Evolutionary conservation across 2,329 filamentous ascomycete genomes (phyloP).

Genomic region (Trichoderma sp.): DNA sequence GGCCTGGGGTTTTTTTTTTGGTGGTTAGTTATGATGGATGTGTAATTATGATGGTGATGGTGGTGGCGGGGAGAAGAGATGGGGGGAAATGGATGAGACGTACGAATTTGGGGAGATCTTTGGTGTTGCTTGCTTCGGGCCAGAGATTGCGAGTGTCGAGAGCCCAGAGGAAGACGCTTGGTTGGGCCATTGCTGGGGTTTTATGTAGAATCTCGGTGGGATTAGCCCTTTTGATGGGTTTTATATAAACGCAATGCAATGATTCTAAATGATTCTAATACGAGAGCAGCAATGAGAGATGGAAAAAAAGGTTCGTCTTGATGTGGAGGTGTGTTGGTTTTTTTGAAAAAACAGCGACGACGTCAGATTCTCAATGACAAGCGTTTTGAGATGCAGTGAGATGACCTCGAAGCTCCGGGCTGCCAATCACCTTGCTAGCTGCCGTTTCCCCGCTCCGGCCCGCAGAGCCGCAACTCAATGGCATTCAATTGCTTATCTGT

Average conservation of each 20-base stretch:
- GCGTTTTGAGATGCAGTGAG: not conserved
- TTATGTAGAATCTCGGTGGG: not conserved
- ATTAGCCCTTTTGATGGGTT: not conserved
- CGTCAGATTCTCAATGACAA: not conserved
- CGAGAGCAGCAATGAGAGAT: not conserved
- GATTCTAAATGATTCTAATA: not conserved
- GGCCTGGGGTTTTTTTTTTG: conserved; percentile 39
- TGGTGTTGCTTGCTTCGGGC: conserved; percentile 49
- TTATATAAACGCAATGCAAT: not conserved
- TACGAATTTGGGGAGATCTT: conserved; percentile 47
- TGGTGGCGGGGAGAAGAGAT: not conserved
- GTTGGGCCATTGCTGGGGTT: not conserved
- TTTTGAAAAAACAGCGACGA: not conserved
- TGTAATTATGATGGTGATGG: not conserved
- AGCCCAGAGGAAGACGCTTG: conserved; percentile 55
- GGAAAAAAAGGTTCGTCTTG: not conserved
- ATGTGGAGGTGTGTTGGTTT: not conserved
- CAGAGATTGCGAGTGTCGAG: conserved; percentile 59
- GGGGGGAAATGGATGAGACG: conserved; percentile 22
- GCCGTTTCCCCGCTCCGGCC: conserved; percentile 15
- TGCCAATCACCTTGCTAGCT: conserved; percentile 7
- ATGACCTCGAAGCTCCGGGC: not conserved
- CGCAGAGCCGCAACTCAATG: conserved; percentile 10
- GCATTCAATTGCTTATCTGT: not conserved
- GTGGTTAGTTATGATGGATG: not conserved